phyloP scores from a whole-genome alignment of 179 eudicot species.

The Actinidia arguta region DNA sequence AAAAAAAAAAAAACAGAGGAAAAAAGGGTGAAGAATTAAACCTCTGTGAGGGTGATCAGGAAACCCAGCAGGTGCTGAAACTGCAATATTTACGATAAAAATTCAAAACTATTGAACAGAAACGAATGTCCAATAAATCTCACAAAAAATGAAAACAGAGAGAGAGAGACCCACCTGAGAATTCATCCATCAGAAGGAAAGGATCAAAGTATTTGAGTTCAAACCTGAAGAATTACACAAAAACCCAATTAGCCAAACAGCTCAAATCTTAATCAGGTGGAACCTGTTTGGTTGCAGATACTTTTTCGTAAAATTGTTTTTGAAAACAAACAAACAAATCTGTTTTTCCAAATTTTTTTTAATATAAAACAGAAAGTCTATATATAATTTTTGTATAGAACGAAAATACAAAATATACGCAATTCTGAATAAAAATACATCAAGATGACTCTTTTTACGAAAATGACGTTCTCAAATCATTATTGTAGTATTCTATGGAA shows the following conservation, averaged over 20 bases:
- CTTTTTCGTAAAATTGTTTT: too few relatives aligned
- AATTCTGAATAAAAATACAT: too few relatives aligned
- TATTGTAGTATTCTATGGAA: too few relatives aligned
- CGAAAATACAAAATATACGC: too few relatives aligned
- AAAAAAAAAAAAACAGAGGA: not conserved
- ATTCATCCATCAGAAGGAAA: conserved; percentile 81
- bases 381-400: too few relatives aligned
- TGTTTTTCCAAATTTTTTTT: too few relatives aligned
- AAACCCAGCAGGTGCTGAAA: conserved; percentile 89
- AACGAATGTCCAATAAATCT: not conserved
- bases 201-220: conserved; percentile 88
- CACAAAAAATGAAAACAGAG: conserved; percentile 9
- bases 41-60: conserved; percentile 99
- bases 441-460: too few relatives aligned
- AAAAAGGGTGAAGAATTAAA: conserved; percentile 21
- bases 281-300: too few relatives aligned
- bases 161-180: conserved; percentile 58
- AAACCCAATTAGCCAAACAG: conserved; percentile 28
- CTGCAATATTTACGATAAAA: conserved; percentile 32
- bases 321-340: too few relatives aligned
- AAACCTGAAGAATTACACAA: conserved; percentile 46
- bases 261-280: too few relatives aligned
- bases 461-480: too few relatives aligned
- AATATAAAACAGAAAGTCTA: too few relatives aligned
- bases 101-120: not conserved